These are phyloP conservation scores for Calophaca sinica DNA, from an alignment of 306 rosid genomes.

Conservation along the genomic window DNA sequence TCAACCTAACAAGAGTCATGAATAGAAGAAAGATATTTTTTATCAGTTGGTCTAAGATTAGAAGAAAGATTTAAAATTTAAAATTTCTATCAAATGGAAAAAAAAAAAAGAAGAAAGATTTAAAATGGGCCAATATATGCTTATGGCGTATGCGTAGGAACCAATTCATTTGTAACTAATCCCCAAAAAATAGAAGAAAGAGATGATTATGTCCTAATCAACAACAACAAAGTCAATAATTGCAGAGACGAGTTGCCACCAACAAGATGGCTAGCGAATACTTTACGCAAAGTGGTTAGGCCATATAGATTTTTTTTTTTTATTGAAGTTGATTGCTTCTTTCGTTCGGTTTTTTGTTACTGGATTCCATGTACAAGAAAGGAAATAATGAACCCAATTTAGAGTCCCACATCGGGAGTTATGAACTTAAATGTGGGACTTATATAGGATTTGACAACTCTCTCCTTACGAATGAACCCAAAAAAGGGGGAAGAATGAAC, in stretches of 20 bases:
- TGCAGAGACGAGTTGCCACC: not conserved
- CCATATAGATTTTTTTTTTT: not conserved
- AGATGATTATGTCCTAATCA: constrained; percentile 39
- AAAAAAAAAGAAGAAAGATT: not conserved
- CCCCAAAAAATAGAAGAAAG: constrained; percentile 22
- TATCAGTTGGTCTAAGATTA: too few species aligned
- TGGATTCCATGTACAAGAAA: too few species aligned
- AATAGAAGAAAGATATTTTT: too few species aligned
- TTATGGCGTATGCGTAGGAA: constrained; percentile 19
- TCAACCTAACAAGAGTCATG: too few species aligned
- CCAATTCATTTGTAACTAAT: constrained; percentile 6
- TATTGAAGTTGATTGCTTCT: not conserved
- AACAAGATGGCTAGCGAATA: constrained; percentile 1
- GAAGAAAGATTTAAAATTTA: too few species aligned
- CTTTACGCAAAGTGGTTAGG: constrained; percentile 26
- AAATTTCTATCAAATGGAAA: too few species aligned
- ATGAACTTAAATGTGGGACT: too few species aligned
- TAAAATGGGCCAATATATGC: not conserved
- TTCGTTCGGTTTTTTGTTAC: not conserved
- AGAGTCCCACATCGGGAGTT: too few species aligned
- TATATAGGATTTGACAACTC: too few species aligned
- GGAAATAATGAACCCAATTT: too few species aligned
- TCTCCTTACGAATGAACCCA: too few species aligned
- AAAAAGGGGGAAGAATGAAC: too few species aligned
- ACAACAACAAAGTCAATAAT: constrained; percentile 43